A percentile compares a stretch with the other conserved stretches of the same genome.
These are phyloP conservation scores for Penicillium sp. DNA, from an alignment of 2,329 filamentous ascomycete species.

Conservation along the genomic window DNA sequence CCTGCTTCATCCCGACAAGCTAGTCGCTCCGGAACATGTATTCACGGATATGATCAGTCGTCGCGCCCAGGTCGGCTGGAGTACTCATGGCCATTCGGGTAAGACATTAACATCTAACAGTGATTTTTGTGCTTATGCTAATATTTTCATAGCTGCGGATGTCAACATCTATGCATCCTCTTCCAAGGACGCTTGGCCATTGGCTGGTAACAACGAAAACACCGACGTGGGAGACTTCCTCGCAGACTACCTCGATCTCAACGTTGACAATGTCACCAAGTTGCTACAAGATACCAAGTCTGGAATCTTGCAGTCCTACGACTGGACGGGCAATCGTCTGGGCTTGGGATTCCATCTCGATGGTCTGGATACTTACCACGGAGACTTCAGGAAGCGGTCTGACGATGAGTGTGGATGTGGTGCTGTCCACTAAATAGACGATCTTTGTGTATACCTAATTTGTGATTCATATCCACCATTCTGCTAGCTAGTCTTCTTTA, in stretches of 20 bases:
- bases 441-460: background rate
- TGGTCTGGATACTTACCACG: conserved; percentile 44
- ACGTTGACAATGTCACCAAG: conserved; percentile 72
- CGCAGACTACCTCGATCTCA: conserved; percentile 70
- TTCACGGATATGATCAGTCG: conserved; percentile 85
- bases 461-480: background rate
- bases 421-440: conserved; percentile 19
- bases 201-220: conserved; percentile 89
- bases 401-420: conserved; percentile 33
- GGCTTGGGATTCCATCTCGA: conserved; percentile 38
- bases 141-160: conserved; percentile 63
- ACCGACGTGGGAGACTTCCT: conserved; percentile 86
- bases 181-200: conserved; percentile 55
- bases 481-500: background rate
- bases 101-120: conserved; percentile 11
- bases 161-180: conserved; percentile 93
- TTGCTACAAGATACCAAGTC: conserved; percentile 54
- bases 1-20: conserved; percentile 57
- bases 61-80: conserved; percentile 88
- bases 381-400: conserved; percentile 42
- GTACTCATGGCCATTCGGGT: conserved; percentile 80
- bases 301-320: conserved; percentile 21
- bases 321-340: conserved; percentile 44
- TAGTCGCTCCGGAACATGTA: conserved; percentile 54
- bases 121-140: conserved; percentile 8